Percentiles rank a stretch among this genome's conserved stretches.
These are phyloP conservation scores for Paraurostyla sp. DNA, from an alignment of 73 alveolate species.

Conservation along the genomic window DNA sequence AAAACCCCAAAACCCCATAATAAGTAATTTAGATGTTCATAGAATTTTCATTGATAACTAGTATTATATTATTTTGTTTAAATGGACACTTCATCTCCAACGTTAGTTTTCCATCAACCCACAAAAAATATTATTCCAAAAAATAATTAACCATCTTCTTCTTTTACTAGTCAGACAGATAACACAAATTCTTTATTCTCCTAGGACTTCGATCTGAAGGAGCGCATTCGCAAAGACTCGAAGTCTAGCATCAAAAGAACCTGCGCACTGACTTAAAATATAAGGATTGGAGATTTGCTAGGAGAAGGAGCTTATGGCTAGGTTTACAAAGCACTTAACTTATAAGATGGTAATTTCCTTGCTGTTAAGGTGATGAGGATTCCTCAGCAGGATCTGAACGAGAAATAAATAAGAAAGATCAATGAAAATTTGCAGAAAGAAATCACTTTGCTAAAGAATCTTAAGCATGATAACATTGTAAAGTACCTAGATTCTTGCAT, in stretches of 20 bases:
- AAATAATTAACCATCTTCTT: no score
- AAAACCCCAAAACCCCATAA: no score
- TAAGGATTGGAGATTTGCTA: conserved; percentile 58
- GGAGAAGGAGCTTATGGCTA: conserved; percentile 80
- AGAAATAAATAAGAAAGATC: not conserved
- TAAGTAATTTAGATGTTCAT: no score
- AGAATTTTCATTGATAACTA: no score
- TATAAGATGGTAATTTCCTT: conserved; percentile 25
- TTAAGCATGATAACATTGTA: conserved; percentile 81
- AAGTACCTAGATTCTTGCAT: conserved; percentile 74
- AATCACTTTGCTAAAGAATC: conserved; percentile 47
- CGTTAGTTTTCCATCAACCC: no score
- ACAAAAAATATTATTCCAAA: no score
- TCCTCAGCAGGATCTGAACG: not conserved
- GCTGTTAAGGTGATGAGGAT: conserved; percentile 55
- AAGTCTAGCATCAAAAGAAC: not conserved
- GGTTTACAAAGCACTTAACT: conserved; percentile 69
- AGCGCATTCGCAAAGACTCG: conserved; percentile 1
- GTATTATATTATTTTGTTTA: no score
- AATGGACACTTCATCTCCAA: no score
- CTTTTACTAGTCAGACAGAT: no score
- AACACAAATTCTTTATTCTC: no score
- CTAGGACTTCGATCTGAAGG: not conserved
- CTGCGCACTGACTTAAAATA: not conserved
- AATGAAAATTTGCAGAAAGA: conserved; percentile 6